phyloP scores from a whole-genome alignment of 129 eudicot genomes.

The Helianthus tuberosus region DNA sequence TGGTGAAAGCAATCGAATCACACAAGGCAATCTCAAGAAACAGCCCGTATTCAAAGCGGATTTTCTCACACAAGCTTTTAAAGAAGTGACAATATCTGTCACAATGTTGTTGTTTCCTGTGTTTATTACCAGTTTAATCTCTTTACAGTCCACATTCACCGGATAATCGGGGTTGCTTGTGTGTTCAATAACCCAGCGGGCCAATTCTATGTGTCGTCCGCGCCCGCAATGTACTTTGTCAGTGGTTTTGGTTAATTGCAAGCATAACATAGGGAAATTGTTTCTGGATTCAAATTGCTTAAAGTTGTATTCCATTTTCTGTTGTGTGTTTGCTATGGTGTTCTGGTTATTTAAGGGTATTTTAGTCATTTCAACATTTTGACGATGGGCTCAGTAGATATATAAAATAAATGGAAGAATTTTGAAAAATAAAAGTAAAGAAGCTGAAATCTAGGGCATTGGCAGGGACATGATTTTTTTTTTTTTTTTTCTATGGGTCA shows the following conservation, averaged over 20 bases:
- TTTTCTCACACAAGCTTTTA: conserved; percentile 63
- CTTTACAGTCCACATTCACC: conserved; percentile 19
- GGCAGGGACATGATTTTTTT: too few relatives aligned
- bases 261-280: conserved; percentile 22
- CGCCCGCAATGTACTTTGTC: not conserved
- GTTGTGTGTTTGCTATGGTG: not conserved
- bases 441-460: too few relatives aligned
- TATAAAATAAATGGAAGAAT: not conserved
- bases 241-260: conserved; percentile 26
- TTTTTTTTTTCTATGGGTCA: too few relatives aligned
- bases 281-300: conserved; percentile 3
- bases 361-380: not conserved
- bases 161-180: conserved; percentile 7
- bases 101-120: conserved; percentile 54
- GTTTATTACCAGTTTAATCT: conserved; percentile 31
- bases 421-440: too few relatives aligned
- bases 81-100: conserved; percentile 51
- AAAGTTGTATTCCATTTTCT: conserved; percentile 13
- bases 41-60: conserved; percentile 75
- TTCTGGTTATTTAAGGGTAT: conserved; percentile 6
- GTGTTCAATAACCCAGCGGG: conserved; percentile 30
- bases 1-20: conserved; percentile 64
- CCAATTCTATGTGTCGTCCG: not conserved
- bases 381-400: not conserved
- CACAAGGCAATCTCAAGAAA: conserved; percentile 54